These are phyloP conservation scores for Symbiodinium natans DNA, from an alignment of 73 alveolate genomes.

Conservation along the genomic window DNA sequence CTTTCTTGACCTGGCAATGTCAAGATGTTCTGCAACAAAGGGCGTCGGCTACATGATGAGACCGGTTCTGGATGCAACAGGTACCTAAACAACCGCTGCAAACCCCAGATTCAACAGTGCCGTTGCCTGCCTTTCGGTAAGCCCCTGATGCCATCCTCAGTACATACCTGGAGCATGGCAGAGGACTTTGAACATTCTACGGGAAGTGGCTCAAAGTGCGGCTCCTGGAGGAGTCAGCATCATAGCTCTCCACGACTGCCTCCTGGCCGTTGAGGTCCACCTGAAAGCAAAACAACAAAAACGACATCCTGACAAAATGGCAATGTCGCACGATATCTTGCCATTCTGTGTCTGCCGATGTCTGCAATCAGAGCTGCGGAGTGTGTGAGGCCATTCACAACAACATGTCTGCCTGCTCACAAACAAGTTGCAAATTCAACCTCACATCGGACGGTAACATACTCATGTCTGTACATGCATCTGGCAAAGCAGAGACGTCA, in stretches of 20 bases:
- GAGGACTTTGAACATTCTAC: too few species aligned
- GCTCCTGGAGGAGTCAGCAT: not conserved
- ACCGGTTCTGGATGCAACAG: too few species aligned
- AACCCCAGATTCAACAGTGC: too few species aligned
- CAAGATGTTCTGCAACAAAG: not conserved
- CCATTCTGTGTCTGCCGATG: too few species aligned
- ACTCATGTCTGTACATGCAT: not conserved
- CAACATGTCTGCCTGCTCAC: not conserved
- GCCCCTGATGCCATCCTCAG: not conserved
- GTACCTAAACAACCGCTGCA: too few species aligned
- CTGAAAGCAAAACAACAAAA: not conserved
- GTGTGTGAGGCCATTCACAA: not conserved
- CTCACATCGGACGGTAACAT: not conserved
- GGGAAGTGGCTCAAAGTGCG: not conserved
- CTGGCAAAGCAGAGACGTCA: not conserved
- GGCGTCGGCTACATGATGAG: too few species aligned
- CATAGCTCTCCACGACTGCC: not conserved
- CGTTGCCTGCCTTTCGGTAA: not conserved
- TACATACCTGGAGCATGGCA: not conserved
- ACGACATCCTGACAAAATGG: not conserved
- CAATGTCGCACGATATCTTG: not conserved
- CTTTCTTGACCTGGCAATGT: not conserved
- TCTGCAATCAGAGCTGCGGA: not conserved
- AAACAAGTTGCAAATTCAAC: not conserved
- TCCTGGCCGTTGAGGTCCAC: slow-evolving; percentile 18